Conservation (phyloP, 78 protist genomes). For the Creolimax fragrantissima region DNA sequence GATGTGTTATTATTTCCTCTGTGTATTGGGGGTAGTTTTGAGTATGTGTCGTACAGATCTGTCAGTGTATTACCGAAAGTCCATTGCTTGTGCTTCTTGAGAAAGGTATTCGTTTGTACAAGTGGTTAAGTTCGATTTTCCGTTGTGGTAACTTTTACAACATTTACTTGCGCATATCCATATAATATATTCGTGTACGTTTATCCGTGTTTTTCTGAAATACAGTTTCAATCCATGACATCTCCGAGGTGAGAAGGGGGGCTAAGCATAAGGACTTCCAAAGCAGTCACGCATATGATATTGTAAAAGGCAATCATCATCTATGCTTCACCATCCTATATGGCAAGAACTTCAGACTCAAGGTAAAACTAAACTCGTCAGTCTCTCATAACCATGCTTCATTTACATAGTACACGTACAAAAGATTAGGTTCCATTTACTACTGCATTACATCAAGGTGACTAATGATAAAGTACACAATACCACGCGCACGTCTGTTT, state of each 20-base stretch:
- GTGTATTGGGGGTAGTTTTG: no score
- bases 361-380: background rate
- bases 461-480: background rate
- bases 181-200: no score
- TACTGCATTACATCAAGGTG: background rate
- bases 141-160: no score
- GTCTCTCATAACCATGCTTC: background rate
- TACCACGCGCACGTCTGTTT: background rate
- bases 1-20: no score
- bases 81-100: no score
- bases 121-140: no score
- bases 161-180: no score
- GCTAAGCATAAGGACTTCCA: background rate
- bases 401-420: no score
- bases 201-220: background rate
- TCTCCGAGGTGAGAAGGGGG: background rate
- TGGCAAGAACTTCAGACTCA: background rate
- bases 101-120: no score
- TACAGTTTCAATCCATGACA: background rate
- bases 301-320: background rate
- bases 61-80: no score
- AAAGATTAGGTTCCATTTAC: background rate
- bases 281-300: background rate
- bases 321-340: background rate
- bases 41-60: no score